phyloP scores from a whole-genome alignment of 2,329 filamentous ascomycete genomes.

The Aspergillus neoniger region DNA sequence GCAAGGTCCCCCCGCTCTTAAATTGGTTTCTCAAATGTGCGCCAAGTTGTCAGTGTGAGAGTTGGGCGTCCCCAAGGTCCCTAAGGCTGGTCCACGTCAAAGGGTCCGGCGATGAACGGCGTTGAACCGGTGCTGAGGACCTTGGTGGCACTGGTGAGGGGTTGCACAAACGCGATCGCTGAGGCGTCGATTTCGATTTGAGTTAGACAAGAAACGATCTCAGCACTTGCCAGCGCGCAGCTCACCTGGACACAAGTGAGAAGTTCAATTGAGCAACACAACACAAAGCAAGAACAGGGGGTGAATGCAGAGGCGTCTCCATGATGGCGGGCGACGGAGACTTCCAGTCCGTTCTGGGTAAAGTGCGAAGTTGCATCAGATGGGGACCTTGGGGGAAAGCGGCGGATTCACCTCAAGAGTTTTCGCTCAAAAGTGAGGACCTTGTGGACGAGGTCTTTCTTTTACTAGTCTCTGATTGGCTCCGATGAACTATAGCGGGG shows the following conservation, averaged over 20 bases:
- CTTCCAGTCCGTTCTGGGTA: constrained; percentile 8
- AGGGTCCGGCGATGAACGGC: constrained; percentile 6
- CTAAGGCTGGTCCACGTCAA: constrained; percentile 16
- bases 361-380: constrained; percentile 18
- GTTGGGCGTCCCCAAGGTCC: constrained; percentile 19
- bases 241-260: neutral
- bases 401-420: constrained; percentile 25
- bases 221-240: neutral
- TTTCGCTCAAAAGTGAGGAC: constrained; percentile 29
- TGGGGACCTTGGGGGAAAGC: constrained; percentile 37
- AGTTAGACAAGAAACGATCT: neutral
- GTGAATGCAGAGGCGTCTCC: constrained; percentile 6
- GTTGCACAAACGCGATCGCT: constrained; percentile 4
- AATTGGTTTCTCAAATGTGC: constrained; percentile 5
- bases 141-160: constrained; percentile 16
- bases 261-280: constrained; percentile 11
- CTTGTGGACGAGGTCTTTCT: constrained; percentile 30
- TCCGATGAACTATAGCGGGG: neutral
- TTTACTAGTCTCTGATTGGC: constrained; percentile 10
- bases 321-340: constrained; percentile 16
- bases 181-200: neutral
- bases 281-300: neutral
- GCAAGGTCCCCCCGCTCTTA: constrained; percentile 9
- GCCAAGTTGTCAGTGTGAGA: neutral
- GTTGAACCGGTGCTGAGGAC: constrained; percentile 20